Percentiles rank a stretch among this genome's conserved stretches.
Conservation (phyloP, 495 filamentous ascomycete genomes). For the Talaromyces borbonicus region DNA sequence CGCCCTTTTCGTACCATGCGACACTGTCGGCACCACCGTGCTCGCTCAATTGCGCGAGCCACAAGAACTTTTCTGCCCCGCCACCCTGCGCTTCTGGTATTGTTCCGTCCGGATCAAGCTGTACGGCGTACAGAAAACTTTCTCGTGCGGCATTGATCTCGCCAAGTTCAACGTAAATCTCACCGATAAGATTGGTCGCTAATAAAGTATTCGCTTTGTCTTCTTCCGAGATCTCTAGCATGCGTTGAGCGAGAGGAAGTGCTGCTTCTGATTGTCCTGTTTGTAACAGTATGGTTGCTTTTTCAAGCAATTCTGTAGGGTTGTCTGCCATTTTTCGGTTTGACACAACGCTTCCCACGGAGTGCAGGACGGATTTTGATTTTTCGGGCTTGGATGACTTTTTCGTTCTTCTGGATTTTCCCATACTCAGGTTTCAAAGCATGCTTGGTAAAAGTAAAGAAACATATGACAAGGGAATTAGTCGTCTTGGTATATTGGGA, state of each 20-base stretch:
- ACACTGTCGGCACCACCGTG: conserved; percentile 78
- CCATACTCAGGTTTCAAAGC: conserved; percentile 37
- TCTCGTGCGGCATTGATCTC: conserved; percentile 59
- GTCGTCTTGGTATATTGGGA: no score
- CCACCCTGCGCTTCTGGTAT: conserved; percentile 54
- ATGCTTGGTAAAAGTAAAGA: no score
- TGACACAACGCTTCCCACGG: conserved; percentile 29
- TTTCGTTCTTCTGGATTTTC: conserved; percentile 39
- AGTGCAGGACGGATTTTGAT: conserved; percentile 40
- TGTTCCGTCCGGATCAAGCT: conserved; percentile 61
- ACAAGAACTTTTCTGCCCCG: conserved; percentile 90
- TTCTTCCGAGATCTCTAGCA: conserved; percentile 39
- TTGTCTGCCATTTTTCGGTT: conserved; percentile 37
- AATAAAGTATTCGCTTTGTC: conserved; percentile 40
- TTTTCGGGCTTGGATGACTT: conserved; percentile 33
- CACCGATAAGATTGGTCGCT: conserved; percentile 68
- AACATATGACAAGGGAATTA: no score
- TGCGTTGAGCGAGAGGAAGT: conserved; percentile 51
- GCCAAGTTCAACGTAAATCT: conserved; percentile 78
- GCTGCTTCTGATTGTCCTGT: conserved; percentile 62
- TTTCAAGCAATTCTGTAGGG: conserved; percentile 48
- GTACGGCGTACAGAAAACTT: conserved; percentile 59
- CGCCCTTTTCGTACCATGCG: conserved; percentile 78
- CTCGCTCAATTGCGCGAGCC: conserved; percentile 86
- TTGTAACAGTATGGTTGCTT: conserved; percentile 60